These are phyloP conservation scores for Curvularia hawaiiensis DNA, from an alignment of 2,329 filamentous ascomycete genomes.

Conservation along the genomic window DNA sequence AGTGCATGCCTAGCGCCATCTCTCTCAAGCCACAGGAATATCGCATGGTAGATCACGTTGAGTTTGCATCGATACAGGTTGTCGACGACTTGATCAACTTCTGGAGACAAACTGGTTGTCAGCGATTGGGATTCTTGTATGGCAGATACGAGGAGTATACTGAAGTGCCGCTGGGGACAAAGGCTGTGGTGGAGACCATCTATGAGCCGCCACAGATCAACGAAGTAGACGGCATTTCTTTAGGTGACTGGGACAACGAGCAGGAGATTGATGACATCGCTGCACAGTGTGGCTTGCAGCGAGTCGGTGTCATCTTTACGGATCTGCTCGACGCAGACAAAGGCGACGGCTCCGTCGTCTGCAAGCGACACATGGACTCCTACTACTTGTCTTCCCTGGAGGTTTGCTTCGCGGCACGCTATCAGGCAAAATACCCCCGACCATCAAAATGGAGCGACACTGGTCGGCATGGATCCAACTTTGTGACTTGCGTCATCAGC, in stretches of 20 bases:
- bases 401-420: slow-evolving; percentile 83
- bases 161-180: slow-evolving; percentile 90
- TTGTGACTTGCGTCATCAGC: slow-evolving; percentile 95
- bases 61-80: slow-evolving; percentile 83
- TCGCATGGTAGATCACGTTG: slow-evolving; percentile 97
- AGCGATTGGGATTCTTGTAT: slow-evolving; percentile 89
- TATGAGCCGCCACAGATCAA: slow-evolving; percentile 94
- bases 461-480: slow-evolving; percentile 91
- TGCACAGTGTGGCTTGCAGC: slow-evolving; percentile 80
- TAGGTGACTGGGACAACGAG: slow-evolving; percentile 85
- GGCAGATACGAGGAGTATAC: slow-evolving; percentile 89
- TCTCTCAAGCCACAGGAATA: slow-evolving; percentile 92
- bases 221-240: slow-evolving; percentile 84
- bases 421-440: slow-evolving; percentile 88
- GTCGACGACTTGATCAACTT: slow-evolving; percentile 91
- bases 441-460: slow-evolving; percentile 97
- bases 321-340: slow-evolving; percentile 83
- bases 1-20: slow-evolving; percentile 97
- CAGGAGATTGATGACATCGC: slow-evolving; percentile 81
- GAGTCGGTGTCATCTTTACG: slow-evolving; percentile 92
- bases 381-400: slow-evolving; percentile 94
- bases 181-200: slow-evolving; percentile 95
- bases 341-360: slow-evolving; percentile 84
- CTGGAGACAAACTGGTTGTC: slow-evolving; percentile 84
- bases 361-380: slow-evolving; percentile 94